Conservation (phyloP, 176 grass and related monocot genomes). For the Poa pratensis region DNA sequence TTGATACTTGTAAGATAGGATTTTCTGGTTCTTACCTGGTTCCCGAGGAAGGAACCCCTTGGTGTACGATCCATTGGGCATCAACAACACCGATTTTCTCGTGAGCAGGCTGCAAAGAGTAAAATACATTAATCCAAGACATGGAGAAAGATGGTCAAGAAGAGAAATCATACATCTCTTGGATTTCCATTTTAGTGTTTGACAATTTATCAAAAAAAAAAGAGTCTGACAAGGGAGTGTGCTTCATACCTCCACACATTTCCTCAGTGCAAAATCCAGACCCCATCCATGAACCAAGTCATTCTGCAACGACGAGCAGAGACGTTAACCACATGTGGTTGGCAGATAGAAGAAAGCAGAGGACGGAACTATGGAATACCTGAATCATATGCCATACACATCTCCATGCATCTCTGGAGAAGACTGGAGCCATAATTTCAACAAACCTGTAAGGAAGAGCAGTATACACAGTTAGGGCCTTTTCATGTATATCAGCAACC, state of each 20-base stretch:
- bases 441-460: slow-evolving; percentile 68
- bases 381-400: slow-evolving; percentile 99
- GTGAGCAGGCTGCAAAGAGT: slow-evolving; percentile 63
- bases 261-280: slow-evolving; percentile 87
- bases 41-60: slow-evolving; percentile 84
- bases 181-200: no score
- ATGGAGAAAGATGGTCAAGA: slow-evolving; percentile 3
- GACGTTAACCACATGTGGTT: background rate
- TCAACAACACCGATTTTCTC: slow-evolving; percentile 95
- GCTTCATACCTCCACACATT: slow-evolving; percentile 76
- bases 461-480: background rate
- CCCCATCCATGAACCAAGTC: slow-evolving; percentile 97
- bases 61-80: slow-evolving; percentile 95
- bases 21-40: slow-evolving; percentile 57
- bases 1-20: background rate
- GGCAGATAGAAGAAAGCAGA: background rate
- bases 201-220: no score
- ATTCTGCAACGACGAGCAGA: slow-evolving; percentile 56
- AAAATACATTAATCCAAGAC: background rate
- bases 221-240: background rate
- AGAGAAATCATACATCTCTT: no score
- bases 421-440: slow-evolving; percentile 97
- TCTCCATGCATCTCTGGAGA: slow-evolving; percentile 93
- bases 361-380: slow-evolving; percentile 38
- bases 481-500: background rate